These are phyloP conservation scores for Ambispora gerdemannii DNA, from an alignment of 192 early-diverging fungal species.

Conservation along the genomic window DNA sequence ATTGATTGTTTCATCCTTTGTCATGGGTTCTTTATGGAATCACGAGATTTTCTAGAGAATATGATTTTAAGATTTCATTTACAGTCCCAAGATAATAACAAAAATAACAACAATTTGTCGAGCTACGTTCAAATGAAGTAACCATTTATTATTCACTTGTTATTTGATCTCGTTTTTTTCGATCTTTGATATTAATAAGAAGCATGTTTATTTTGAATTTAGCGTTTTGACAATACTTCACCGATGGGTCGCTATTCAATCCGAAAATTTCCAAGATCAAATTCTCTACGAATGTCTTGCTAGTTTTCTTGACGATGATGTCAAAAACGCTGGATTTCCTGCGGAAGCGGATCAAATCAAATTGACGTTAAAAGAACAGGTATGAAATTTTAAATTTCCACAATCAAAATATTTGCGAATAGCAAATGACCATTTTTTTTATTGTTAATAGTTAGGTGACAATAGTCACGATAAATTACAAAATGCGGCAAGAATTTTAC, in stretches of 20 bases:
- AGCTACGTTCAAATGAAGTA: slow-evolving; percentile 53
- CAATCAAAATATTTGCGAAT: background rate
- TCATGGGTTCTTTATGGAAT: slow-evolving; percentile 60
- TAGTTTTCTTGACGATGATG: slow-evolving; percentile 49
- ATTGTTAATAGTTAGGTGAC: background rate
- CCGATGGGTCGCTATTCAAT: slow-evolving; percentile 62
- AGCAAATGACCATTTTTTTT: background rate
- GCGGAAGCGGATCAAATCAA: slow-evolving; percentile 44
- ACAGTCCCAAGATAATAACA: slow-evolving; percentile 42
- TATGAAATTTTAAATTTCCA: slow-evolving; percentile 31
- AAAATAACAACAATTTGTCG: slow-evolving; percentile 46
- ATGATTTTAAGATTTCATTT: slow-evolving; percentile 60
- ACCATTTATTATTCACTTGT: background rate
- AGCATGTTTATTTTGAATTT: slow-evolving; percentile 5
- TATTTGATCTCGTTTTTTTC: slow-evolving; percentile 3
- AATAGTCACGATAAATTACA: too few relatives aligned
- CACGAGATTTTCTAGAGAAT: slow-evolving; percentile 51
- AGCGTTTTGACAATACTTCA: slow-evolving; percentile 58
- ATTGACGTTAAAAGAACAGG: slow-evolving; percentile 27
- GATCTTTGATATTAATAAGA: background rate
- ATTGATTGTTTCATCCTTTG: slow-evolving; percentile 59
- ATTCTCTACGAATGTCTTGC: slow-evolving; percentile 42
- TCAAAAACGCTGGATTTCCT: slow-evolving; percentile 41
- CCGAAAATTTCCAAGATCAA: slow-evolving; percentile 55
- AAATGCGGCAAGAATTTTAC: background rate